These are phyloP conservation scores for Saxophila tyrrhenica DNA, from an alignment of 495 filamentous ascomycete genomes.

Conservation along the genomic window DNA sequence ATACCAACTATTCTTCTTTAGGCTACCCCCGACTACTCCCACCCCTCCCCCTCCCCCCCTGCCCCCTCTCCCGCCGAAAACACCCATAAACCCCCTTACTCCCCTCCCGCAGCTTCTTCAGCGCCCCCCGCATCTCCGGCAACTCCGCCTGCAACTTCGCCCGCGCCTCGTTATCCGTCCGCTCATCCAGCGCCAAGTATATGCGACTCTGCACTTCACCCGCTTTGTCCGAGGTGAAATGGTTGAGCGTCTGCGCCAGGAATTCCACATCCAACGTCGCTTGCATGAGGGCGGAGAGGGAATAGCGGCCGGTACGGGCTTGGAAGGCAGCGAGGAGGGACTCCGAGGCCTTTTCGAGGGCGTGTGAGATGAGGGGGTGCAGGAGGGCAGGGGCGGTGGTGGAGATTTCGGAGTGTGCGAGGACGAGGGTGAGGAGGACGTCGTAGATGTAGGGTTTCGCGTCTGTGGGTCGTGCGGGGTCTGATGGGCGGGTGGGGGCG, in stretches of 20 bases:
- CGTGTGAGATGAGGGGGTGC: constrained; percentile 67
- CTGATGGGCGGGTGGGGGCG: constrained; percentile 21
- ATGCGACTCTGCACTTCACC: constrained; percentile 70
- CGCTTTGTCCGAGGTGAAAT: constrained; percentile 77
- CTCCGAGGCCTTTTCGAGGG: constrained; percentile 63
- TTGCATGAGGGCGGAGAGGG: constrained; percentile 79
- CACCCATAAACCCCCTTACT: constrained; percentile 67
- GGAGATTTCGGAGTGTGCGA: constrained; percentile 82
- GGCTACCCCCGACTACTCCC: too few relatives aligned
- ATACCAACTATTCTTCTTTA: too few relatives aligned
- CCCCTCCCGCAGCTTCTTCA: constrained; percentile 73
- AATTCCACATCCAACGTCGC: constrained; percentile 96
- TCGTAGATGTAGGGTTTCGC: constrained; percentile 83
- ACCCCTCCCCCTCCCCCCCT: constrained; percentile 8
- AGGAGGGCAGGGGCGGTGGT: constrained; percentile 58
- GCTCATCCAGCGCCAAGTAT: constrained; percentile 75
- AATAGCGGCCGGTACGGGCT: constrained; percentile 47
- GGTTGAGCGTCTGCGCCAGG: constrained; percentile 78
- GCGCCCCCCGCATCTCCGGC: constrained; percentile 70
- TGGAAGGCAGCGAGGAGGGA: constrained; percentile 48
- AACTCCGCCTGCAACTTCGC: constrained; percentile 70
- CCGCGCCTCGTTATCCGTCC: constrained; percentile 77
- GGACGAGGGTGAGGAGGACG: constrained; percentile 66
- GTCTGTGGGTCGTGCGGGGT: constrained; percentile 52
- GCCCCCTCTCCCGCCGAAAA: constrained; percentile 26